A percentile compares a stretch with the other conserved stretches of the same genome.
phyloP scores from a whole-genome alignment of 495 filamentous ascomycete genomes.

The Patellaria atrata region DNA sequence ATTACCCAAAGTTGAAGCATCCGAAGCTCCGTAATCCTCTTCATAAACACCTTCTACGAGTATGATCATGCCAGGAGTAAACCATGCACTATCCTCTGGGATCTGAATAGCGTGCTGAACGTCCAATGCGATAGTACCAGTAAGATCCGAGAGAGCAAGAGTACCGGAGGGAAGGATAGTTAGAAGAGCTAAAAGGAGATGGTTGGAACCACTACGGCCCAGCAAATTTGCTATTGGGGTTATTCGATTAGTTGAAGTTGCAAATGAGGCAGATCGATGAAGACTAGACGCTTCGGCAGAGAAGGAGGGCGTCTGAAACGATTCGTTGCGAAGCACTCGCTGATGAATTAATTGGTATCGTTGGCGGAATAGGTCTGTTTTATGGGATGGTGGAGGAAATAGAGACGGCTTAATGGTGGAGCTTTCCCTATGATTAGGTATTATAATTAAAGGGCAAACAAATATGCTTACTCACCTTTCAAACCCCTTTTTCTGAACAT shows the following conservation, averaged over 20 bases:
- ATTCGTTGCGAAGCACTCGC: conserved; percentile 78
- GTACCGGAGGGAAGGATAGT: conserved; percentile 68
- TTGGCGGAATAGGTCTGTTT: conserved; percentile 74
- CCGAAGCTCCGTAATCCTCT: conserved; percentile 65
- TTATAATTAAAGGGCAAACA: not conserved
- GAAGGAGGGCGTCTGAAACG: conserved; percentile 70
- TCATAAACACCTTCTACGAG: conserved; percentile 89
- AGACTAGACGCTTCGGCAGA: conserved; percentile 33
- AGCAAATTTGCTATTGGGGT: conserved; percentile 89
- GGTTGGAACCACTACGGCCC: conserved; percentile 68
- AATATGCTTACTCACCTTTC: conserved; percentile 47
- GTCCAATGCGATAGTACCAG: conserved; percentile 75
- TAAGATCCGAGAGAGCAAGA: conserved; percentile 68
- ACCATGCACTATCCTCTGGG: conserved; percentile 78
- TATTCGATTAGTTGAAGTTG: conserved; percentile 56
- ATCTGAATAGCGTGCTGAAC: conserved; percentile 66
- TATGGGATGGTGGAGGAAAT: conserved; percentile 65
- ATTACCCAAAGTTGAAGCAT: conserved; percentile 41
- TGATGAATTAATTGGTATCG: conserved; percentile 84
- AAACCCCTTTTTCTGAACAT: conserved; percentile 79
- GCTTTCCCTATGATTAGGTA: conserved; percentile 6
- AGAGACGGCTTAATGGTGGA: conserved; percentile 39
- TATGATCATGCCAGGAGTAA: conserved; percentile 87
- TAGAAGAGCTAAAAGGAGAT: conserved; percentile 78
- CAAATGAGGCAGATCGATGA: conserved; percentile 41